These are phyloP conservation scores for Verticillium dahliae DNA, from an alignment of 2,329 filamentous ascomycete genomes.

Conservation along the genomic window DNA sequence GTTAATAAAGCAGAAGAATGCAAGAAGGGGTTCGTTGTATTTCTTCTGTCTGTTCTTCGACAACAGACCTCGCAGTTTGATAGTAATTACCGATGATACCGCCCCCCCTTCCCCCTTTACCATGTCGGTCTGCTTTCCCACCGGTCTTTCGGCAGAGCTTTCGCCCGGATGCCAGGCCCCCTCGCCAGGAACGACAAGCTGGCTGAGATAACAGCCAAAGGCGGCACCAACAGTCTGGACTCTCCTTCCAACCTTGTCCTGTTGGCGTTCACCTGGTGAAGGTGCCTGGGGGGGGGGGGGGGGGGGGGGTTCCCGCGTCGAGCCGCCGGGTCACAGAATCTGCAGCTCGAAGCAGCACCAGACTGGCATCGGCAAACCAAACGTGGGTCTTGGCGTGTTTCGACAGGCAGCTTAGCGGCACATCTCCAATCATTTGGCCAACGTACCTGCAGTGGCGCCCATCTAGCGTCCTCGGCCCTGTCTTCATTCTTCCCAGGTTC, in stretches of 20 bases:
- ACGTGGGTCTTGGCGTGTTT: background rate
- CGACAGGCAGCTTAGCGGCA: background rate
- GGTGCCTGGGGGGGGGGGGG: too few species aligned
- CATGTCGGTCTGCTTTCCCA: background rate
- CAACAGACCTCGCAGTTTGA: background rate
- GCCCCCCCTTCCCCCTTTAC: background rate
- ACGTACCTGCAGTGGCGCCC: background rate
- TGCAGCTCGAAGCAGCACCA: background rate
- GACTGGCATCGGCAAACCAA: background rate
- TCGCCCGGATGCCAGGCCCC: background rate
- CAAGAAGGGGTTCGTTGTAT: background rate
- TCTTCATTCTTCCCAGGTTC: background rate
- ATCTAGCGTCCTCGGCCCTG: background rate
- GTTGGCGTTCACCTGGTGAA: too few species aligned
- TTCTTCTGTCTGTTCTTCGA: background rate
- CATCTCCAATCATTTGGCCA: background rate
- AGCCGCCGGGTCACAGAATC: too few species aligned
- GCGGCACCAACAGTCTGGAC: background rate
- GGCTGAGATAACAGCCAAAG: background rate
- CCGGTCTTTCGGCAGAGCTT: background rate
- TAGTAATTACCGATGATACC: background rate
- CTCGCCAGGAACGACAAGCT: too few species aligned
- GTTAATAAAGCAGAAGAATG: background rate
- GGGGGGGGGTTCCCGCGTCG: too few species aligned
- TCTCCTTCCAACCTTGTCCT: too few species aligned